Evolutionary conservation across 495 filamentous ascomycete species (phyloP), one percentile per base, ranked within the genome.

Genomic region (Glarea lozoyensis): DNA sequence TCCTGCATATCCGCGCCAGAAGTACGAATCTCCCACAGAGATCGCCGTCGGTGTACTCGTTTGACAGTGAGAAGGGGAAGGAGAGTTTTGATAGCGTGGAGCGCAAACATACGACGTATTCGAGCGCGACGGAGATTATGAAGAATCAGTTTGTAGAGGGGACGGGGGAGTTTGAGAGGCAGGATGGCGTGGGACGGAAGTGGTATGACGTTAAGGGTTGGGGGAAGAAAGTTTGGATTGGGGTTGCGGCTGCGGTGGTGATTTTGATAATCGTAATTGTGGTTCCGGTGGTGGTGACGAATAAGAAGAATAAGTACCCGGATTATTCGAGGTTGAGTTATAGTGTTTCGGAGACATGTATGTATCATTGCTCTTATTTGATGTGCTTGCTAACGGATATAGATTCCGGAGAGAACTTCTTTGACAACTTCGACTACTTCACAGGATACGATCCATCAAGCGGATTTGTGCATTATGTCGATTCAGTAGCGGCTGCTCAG

Each of bases 381-480:
- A 19, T 33, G 5, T 35, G 9, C 21, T 15, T 4, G 6, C 37
- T 40, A 1, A 45, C n/a, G 9, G 6, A 15, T n/a, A 29, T 29
- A 7, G 63, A 76, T 46, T 49, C 57, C 2, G 73, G 71, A 1
- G 39, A 54, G 0, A 48, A 51, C 2, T 76, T 78, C 50, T 73
- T 75, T 39, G 63, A 75, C 16, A 56, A 65, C 17, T 76, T 78
- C 44, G 54, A 69, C 33, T 78, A 74, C 45, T 76, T 67, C 42
- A 64, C 65, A 1, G 69, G 58, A 6, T 63, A 67, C 29, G 73
- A 78, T 45, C 73, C 73, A 6, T 61, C 71, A 9, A 37, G 52
- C 30, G 73, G 73, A 12, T 74, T 72, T 42, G 73, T 78, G 1
- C 59, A 71, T 60, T 76, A 68, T 19, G 60, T 55, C 7, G 43